Evolutionary conservation across 805 yeast genomes (phyloP).

Genomic region (Kazachstania martiniae): DNA sequence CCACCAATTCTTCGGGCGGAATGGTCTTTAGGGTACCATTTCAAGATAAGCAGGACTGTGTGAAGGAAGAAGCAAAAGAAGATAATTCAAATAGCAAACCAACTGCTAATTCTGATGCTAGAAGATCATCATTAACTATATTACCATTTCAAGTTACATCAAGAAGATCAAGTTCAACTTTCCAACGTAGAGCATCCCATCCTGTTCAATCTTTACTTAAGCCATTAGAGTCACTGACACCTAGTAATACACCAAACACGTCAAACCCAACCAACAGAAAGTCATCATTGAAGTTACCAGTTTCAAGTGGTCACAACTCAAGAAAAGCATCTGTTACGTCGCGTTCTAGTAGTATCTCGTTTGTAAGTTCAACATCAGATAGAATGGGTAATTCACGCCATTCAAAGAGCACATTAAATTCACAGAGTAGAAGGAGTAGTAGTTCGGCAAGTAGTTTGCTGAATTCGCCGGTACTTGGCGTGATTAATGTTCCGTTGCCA

Average conservation of each 20-base stretch:
- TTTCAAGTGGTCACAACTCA: constrained; percentile 17
- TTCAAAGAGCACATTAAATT: constrained; percentile 13
- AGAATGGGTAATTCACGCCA: constrained; percentile 24
- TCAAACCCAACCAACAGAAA: too few relatives aligned
- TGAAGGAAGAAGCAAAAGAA: neutral
- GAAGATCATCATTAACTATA: constrained; percentile 12
- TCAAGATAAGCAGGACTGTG: constrained; percentile 36
- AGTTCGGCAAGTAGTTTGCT: constrained; percentile 7
- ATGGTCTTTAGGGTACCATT: constrained; percentile 56
- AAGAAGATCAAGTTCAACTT: neutral
- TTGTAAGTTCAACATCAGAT: constrained; percentile 24
- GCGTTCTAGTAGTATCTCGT: constrained; percentile 21
- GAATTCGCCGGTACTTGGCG: constrained; percentile 19
- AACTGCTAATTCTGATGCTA: constrained; percentile 1
- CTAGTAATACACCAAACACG: too few relatives aligned
- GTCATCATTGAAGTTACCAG: too few relatives aligned
- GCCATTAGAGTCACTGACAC: neutral
- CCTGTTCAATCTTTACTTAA: constrained; percentile 1
- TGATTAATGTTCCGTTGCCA: constrained; percentile 34
- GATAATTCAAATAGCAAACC: neutral
- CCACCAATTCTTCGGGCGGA: constrained; percentile 23
- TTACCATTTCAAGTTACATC: constrained; percentile 5
- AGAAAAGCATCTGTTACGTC: constrained; percentile 33
- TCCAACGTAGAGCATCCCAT: constrained; percentile 3
- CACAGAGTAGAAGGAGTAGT: constrained; percentile 17